Evolutionary conservation across 768 basidiomycete species (phyloP).

Genomic region (Infundibulicybe gibba): DNA sequence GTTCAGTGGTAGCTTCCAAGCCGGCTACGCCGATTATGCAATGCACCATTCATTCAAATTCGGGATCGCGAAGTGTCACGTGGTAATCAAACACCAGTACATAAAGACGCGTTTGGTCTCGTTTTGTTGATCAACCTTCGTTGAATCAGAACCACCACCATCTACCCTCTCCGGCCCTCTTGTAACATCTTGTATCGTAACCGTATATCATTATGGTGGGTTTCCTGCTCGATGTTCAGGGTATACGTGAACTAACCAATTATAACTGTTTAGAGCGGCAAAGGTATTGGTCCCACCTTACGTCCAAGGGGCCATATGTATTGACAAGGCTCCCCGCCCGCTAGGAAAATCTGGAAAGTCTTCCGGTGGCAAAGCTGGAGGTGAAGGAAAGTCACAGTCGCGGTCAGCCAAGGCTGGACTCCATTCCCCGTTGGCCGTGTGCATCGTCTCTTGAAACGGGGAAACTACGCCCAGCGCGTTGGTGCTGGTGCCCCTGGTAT

Average conservation of each 20-base stretch:
- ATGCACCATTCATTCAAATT: no score
- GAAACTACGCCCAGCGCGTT: conserved; percentile 84
- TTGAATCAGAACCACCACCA: conserved; percentile 34
- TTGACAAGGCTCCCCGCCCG: conserved; percentile 2
- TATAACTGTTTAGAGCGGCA: conserved; percentile 27
- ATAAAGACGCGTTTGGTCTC: conserved; percentile 37
- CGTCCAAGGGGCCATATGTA: background rate
- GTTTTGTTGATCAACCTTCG: conserved; percentile 27
- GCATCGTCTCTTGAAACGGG: conserved; percentile 83
- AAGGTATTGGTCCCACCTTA: conserved; percentile 19
- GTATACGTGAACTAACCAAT: no score
- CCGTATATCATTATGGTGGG: conserved; percentile 21
- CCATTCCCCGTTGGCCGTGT: conserved; percentile 94
- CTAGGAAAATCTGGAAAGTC: conserved; percentile 60
- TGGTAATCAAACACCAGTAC: conserved; percentile 26
- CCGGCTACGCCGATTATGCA: no score
- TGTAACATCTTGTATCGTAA: conserved; percentile 13
- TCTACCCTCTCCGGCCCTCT: conserved; percentile 10
- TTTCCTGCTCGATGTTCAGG: background rate
- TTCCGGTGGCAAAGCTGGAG: conserved; percentile 63
- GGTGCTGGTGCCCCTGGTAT: conserved; percentile 84
- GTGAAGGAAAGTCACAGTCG: conserved; percentile 53
- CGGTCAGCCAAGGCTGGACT: conserved; percentile 77
- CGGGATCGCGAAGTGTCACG: conserved; percentile 17
- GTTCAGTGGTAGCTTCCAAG: no score